Evolutionary conservation across 1,284 basidiomycete genomes (phyloP).

Genomic region (Ustilago shanxiensis): DNA sequence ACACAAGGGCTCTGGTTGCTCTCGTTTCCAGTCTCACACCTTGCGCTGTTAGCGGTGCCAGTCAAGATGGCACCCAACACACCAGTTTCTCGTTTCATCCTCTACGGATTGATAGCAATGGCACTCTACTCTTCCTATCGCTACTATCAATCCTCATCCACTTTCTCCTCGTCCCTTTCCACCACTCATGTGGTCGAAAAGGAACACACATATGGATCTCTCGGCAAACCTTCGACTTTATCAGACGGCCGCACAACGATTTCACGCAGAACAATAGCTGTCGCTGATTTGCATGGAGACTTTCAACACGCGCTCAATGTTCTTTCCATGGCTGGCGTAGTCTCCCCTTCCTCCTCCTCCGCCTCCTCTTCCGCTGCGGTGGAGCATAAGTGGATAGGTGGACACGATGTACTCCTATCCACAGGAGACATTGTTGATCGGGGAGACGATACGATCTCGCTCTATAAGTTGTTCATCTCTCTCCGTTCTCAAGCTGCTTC

Average conservation of each 20-base stretch:
- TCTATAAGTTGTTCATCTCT: slow-evolving; percentile 61
- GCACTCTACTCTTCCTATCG: slow-evolving; percentile 25
- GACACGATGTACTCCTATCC: slow-evolving; percentile 61
- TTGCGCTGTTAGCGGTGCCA: not conserved
- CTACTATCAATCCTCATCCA: slow-evolving; percentile 11
- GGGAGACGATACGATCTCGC: slow-evolving; percentile 65
- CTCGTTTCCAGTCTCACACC: not conserved
- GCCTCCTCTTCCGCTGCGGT: not conserved
- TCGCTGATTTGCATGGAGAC: slow-evolving; percentile 68
- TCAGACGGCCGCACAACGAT: slow-evolving; percentile 23
- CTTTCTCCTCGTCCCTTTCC: not conserved
- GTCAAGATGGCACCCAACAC: not conserved
- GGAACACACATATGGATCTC: not conserved
- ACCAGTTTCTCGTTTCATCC: not conserved
- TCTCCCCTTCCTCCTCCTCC: slow-evolving; percentile 17
- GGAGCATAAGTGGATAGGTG: slow-evolving; percentile 50
- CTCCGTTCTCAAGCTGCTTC: slow-evolving; percentile 50
- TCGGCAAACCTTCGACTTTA: not conserved
- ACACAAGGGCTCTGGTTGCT: no score
- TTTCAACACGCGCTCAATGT: slow-evolving; percentile 62
- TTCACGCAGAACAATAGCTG: slow-evolving; percentile 55
- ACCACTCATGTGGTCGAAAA: not conserved
- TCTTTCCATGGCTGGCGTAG: slow-evolving; percentile 56
- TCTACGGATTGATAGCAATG: slow-evolving; percentile 8
- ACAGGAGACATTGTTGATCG: slow-evolving; percentile 69